A percentile compares a stretch with the other conserved stretches of the same genome.
Conservation (phyloP, 2,329 filamentous ascomycete species). For the Cercospora beticola region DNA sequence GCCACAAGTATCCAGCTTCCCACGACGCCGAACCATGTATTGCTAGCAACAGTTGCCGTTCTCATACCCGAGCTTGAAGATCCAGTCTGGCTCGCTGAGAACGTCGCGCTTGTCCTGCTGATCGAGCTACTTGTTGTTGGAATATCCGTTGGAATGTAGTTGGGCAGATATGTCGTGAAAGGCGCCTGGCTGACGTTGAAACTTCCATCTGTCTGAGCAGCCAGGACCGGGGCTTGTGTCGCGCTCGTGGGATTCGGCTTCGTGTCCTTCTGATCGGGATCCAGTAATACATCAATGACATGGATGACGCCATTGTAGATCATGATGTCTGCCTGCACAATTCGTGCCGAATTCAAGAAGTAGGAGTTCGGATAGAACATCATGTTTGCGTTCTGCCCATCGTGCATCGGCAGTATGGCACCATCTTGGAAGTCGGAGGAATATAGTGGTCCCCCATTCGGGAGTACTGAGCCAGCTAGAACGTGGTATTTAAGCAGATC, state of each 20-base stretch:
- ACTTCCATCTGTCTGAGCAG: constrained; percentile 11
- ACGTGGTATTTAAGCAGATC: constrained; percentile 41
- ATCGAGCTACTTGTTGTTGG: not conserved
- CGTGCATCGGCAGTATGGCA: constrained; percentile 28
- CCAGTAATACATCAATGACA: constrained; percentile 52
- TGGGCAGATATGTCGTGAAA: constrained; percentile 24
- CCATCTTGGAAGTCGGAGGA: constrained; percentile 36
- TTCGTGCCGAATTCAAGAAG: constrained; percentile 55
- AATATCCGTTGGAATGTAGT: constrained; percentile 17
- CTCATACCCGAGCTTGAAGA: not conserved
- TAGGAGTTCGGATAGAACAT: constrained; percentile 43
- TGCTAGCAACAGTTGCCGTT: not conserved
- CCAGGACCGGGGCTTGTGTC: constrained; percentile 39
- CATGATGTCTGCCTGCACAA: constrained; percentile 52
- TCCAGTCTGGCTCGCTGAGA: not conserved
- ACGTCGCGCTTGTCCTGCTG: not conserved
- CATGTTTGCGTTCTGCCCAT: constrained; percentile 46
- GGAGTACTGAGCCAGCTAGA: constrained; percentile 25
- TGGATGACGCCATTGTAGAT: constrained; percentile 59
- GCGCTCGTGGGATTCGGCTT: constrained; percentile 42
- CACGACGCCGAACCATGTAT: not conserved
- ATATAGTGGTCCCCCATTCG: constrained; percentile 30
- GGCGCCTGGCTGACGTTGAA: constrained; percentile 21
- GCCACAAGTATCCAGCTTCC: constrained; percentile 1
- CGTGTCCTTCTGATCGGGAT: constrained; percentile 42